Conservation (phyloP, 805 yeast genomes). For the Yarrowia keelungensis region DNA sequence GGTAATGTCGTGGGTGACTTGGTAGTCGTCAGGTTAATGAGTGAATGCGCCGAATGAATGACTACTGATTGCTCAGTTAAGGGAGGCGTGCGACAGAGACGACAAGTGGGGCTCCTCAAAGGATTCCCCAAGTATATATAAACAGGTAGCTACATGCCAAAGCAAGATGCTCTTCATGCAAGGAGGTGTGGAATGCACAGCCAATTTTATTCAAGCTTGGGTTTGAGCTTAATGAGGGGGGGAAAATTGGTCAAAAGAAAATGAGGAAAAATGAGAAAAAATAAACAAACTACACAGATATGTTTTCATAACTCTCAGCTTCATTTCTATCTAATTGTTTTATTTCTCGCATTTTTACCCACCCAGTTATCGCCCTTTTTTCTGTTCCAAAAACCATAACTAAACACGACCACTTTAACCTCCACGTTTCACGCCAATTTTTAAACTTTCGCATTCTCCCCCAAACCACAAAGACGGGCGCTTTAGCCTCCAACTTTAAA, state of each 20-base stretch:
- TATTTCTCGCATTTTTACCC: too few relatives aligned
- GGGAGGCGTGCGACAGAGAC: neutral
- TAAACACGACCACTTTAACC: constrained; percentile 29
- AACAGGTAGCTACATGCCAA: constrained; percentile 22
- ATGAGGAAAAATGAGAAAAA: too few relatives aligned
- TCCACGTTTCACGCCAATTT: constrained; percentile 32
- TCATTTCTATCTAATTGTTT: too few relatives aligned
- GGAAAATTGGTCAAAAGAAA: too few relatives aligned
- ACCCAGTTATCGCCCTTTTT: neutral
- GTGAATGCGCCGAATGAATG: constrained; percentile 18
- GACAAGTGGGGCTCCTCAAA: neutral
- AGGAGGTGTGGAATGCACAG: constrained; percentile 37
- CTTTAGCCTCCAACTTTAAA: neutral
- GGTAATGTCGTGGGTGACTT: neutral
- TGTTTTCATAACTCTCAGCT: too few relatives aligned
- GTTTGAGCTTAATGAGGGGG: too few relatives aligned
- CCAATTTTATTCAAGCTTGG: too few relatives aligned
- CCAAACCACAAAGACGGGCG: neutral
- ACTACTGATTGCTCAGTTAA: constrained; percentile 28
- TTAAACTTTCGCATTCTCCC: constrained; percentile 30
- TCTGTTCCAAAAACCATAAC: constrained; percentile 3
- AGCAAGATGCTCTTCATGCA: constrained; percentile 30
- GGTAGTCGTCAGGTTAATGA: neutral
- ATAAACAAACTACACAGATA: too few relatives aligned
- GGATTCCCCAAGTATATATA: constrained; percentile 12